A percentile compares a stretch with the other conserved stretches of the same genome.
These are phyloP conservation scores for Pestalotiopsis sp. DNA, from an alignment of 2,329 filamentous ascomycete genomes.

Conservation along the genomic window DNA sequence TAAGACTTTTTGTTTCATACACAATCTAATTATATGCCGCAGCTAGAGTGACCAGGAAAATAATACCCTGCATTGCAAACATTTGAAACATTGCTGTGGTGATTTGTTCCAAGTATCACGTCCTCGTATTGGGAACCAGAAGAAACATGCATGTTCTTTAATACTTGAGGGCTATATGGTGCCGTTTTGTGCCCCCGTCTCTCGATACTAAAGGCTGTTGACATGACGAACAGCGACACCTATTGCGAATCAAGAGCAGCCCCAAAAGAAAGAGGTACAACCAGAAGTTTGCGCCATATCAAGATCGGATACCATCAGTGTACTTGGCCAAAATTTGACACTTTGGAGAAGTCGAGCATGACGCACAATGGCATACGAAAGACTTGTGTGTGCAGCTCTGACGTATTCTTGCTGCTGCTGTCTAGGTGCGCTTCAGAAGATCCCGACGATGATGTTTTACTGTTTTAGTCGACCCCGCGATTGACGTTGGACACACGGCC, in stretches of 20 bases:
- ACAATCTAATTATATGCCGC: background rate
- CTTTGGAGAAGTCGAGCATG: background rate
- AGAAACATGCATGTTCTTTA: background rate
- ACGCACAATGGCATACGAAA: background rate
- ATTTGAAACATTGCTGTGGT: background rate
- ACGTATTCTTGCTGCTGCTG: background rate
- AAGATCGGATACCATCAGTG: background rate
- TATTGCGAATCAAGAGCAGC: background rate
- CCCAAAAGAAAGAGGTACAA: background rate
- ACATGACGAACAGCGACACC: background rate
- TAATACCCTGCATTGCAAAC: background rate
- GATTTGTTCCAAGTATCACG: background rate
- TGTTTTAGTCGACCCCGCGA: constrained; percentile 7
- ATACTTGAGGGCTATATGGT: background rate
- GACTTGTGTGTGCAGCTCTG: background rate
- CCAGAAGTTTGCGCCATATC: background rate
- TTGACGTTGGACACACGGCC: constrained; percentile 7
- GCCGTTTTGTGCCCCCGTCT: background rate
- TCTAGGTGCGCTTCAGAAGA: background rate
- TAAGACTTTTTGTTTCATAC: background rate
- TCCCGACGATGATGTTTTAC: constrained; percentile 2
- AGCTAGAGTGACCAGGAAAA: background rate
- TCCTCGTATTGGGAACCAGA: background rate
- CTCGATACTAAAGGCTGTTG: background rate
- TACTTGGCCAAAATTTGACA: background rate